Percentiles rank a stretch among this genome's conserved stretches.
Evolutionary conservation across 2,329 filamentous ascomycete genomes (phyloP).

Genomic region (Alternaria arborescens): DNA sequence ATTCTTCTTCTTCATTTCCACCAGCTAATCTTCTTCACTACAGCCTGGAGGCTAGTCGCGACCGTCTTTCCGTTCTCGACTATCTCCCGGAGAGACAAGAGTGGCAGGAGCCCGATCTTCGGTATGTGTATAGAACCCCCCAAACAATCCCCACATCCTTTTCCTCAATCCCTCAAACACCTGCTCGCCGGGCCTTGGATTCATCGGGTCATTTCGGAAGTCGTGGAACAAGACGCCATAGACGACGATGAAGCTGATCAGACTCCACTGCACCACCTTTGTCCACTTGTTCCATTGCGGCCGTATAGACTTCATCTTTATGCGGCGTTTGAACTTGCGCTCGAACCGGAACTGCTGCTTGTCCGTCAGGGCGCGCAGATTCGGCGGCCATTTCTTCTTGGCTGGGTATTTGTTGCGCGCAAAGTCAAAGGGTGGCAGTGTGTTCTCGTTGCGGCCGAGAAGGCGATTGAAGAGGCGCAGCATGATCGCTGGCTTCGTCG

Average conservation of each 20-base stretch:
- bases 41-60: slow-evolving; percentile 1
- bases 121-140: slow-evolving; percentile 42
- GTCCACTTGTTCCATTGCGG: slow-evolving; percentile 72
- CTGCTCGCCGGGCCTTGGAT: slow-evolving; percentile 42
- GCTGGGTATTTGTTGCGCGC: slow-evolving; percentile 68
- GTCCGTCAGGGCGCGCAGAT: slow-evolving; percentile 72
- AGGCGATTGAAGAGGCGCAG: slow-evolving; percentile 58
- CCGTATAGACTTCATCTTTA: slow-evolving; percentile 67
- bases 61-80: background rate
- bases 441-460: slow-evolving; percentile 54
- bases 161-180: slow-evolving; percentile 40
- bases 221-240: slow-evolving; percentile 70
- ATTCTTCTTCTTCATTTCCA: background rate
- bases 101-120: slow-evolving; percentile 19
- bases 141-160: slow-evolving; percentile 38
- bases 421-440: slow-evolving; percentile 51
- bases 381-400: slow-evolving; percentile 80
- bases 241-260: slow-evolving; percentile 61
- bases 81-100: slow-evolving; percentile 7
- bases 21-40: slow-evolving; percentile 2
- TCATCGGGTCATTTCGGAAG: slow-evolving; percentile 50
- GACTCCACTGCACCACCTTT: slow-evolving; percentile 67
- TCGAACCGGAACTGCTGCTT: slow-evolving; percentile 82
- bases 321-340: slow-evolving; percentile 77
- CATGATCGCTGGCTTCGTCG: slow-evolving; percentile 23